Evolutionary conservation across 305 asterid species (phyloP).

Genomic region (Andrographis paniculata): DNA sequence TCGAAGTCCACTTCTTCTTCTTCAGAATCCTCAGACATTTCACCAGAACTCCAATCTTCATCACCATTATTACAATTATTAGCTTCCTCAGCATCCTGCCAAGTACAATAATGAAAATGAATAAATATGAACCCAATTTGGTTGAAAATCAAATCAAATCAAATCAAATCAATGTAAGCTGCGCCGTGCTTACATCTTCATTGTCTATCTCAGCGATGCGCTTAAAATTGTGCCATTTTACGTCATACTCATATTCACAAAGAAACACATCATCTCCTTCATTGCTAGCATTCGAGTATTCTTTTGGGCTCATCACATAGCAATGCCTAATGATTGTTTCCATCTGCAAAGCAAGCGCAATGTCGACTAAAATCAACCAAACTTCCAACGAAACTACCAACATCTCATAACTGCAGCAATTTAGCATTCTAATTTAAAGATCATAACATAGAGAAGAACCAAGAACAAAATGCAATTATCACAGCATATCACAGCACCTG

Average conservation of each 20-base stretch:
- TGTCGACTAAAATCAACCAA: too few relatives aligned
- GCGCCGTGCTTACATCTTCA: conserved; percentile 42
- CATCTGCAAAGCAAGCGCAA: conserved; percentile 46
- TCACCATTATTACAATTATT: conserved; percentile 33
- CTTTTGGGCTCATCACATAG: conserved; percentile 64
- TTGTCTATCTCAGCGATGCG: conserved; percentile 67
- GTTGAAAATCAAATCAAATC: conserved; percentile 7
- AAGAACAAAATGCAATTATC: too few relatives aligned
- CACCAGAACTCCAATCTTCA: conserved; percentile 56
- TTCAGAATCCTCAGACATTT: conserved; percentile 39
- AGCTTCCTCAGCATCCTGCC: conserved; percentile 62
- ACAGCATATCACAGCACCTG: conserved; percentile 39
- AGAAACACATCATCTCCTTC: conserved; percentile 92
- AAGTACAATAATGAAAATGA: conserved; percentile 17
- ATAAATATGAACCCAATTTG: conserved; percentile 11
- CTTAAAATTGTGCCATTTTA: conserved; percentile 83
- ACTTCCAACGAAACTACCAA: too few relatives aligned
- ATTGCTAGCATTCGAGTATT: conserved; percentile 53
- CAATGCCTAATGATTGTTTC: conserved; percentile 82
- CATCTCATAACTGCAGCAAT: too few relatives aligned
- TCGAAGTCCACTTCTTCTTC: conserved; percentile 56
- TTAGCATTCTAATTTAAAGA: background rate
- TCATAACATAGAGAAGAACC: too few relatives aligned
- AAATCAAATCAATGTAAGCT: too few relatives aligned
- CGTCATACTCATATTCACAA: conserved; percentile 88